A percentile compares a stretch with the other conserved stretches of the same genome.
These are phyloP conservation scores for Elongisporangium undulatum DNA, from an alignment of 352 stramenopile species.

Conservation along the genomic window DNA sequence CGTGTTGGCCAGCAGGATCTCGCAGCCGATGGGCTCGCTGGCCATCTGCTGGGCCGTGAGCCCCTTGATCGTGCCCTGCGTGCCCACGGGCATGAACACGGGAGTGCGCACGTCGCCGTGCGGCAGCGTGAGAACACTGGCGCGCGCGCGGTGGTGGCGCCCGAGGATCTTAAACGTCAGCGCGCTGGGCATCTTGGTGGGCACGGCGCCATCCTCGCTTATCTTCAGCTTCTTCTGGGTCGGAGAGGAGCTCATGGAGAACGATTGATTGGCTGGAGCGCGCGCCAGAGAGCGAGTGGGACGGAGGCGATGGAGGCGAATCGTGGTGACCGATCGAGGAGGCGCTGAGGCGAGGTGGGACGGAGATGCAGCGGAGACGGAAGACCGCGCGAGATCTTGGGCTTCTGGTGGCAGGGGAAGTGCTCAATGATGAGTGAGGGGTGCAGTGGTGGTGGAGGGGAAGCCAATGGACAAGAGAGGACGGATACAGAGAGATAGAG, in stretches of 20 bases:
- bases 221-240: constrained; percentile 13
- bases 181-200: constrained; percentile 42
- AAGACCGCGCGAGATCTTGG: background rate
- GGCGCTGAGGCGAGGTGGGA: no score
- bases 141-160: constrained; percentile 52
- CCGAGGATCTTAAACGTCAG: constrained; percentile 43
- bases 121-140: constrained; percentile 69
- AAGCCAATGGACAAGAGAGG: background rate
- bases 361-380: no score
- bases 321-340: background rate
- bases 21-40: constrained; percentile 52
- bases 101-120: constrained; percentile 89
- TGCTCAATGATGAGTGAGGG: background rate
- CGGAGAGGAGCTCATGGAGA: constrained; percentile 9
- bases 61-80: constrained; percentile 95
- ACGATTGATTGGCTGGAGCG: constrained; percentile 3
- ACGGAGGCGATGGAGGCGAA: background rate
- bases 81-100: constrained; percentile 97
- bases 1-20: constrained; percentile 97
- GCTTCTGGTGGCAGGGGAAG: no score
- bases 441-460: no score
- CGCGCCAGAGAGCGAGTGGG: constrained; percentile 1
- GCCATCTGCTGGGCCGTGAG: constrained; percentile 84
- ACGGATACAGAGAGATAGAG: background rate
- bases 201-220: constrained; percentile 2